Evolutionary conservation across 2,329 filamentous ascomycete genomes (phyloP).

Genomic region (Colletotrichum orchidophilum): DNA sequence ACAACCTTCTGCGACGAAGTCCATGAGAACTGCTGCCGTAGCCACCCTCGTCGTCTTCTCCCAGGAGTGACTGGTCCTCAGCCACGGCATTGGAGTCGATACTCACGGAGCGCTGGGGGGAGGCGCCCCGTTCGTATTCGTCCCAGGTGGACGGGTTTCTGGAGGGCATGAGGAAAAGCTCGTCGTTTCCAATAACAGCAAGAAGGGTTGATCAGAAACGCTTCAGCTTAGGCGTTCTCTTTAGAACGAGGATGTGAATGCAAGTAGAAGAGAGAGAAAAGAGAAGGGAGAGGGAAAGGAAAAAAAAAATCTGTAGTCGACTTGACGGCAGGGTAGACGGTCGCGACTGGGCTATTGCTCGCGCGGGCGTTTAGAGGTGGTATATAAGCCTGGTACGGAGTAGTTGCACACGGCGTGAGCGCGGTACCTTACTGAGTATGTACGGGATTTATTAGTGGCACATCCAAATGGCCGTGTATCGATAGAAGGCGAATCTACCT

Average conservation of each 20-base stretch:
- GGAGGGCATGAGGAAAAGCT: slow-evolving; percentile 31
- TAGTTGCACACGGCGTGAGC: not conserved
- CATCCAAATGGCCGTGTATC: slow-evolving; percentile 11
- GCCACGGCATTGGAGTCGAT: slow-evolving; percentile 51
- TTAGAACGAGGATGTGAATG: not conserved
- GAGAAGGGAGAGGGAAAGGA: not conserved
- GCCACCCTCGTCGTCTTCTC: slow-evolving; percentile 47
- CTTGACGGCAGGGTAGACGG: not conserved
- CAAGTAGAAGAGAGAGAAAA: not conserved
- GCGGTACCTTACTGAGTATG: not conserved
- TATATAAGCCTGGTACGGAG: slow-evolving; percentile 16
- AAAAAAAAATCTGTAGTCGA: not conserved
- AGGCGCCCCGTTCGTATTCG: slow-evolving; percentile 54
- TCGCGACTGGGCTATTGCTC: slow-evolving; percentile 9
- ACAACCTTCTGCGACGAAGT: slow-evolving; percentile 49
- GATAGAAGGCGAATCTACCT: slow-evolving; percentile 27
- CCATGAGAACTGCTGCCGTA: slow-evolving; percentile 37
- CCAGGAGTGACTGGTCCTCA: slow-evolving; percentile 58
- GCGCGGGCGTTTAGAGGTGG: slow-evolving; percentile 23
- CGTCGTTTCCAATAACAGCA: not conserved
- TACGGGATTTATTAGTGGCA: not conserved
- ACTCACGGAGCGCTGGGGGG: slow-evolving; percentile 51
- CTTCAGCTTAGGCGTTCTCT: not conserved
- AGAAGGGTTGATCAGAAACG: not conserved
- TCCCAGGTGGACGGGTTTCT: slow-evolving; percentile 56